phyloP scores from a whole-genome alignment of 2,329 filamentous ascomycete genomes.

The Ustulina deusta region DNA sequence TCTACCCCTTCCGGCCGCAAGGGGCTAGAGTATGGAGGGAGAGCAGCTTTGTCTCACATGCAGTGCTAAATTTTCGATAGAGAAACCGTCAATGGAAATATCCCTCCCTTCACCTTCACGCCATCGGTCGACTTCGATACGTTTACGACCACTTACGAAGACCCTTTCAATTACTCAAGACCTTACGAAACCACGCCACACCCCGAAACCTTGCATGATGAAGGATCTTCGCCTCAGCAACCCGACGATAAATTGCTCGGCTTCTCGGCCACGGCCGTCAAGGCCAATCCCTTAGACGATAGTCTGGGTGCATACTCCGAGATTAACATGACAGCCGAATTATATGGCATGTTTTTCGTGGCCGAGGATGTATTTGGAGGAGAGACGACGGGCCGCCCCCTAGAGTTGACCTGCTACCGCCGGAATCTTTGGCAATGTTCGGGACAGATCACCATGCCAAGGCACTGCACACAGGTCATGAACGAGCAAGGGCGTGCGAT shows the following conservation, averaged over 20 bases:
- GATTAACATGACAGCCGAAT: slow-evolving; percentile 76
- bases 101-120: slow-evolving; percentile 65
- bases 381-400: slow-evolving; percentile 67
- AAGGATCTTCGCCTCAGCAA: slow-evolving; percentile 66
- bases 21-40: slow-evolving; percentile 11
- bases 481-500: slow-evolving; percentile 82
- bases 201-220: slow-evolving; percentile 57
- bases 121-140: slow-evolving; percentile 71
- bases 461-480: slow-evolving; percentile 74
- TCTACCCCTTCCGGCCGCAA: neutral
- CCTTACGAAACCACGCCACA: slow-evolving; percentile 60
- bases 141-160: slow-evolving; percentile 72
- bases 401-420: slow-evolving; percentile 93
- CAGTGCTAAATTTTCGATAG: slow-evolving; percentile 49
- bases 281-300: slow-evolving; percentile 73
- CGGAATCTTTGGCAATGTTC: slow-evolving; percentile 96
- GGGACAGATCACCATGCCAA: slow-evolving; percentile 84
- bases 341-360: slow-evolving; percentile 90
- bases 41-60: slow-evolving; percentile 18
- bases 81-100: slow-evolving; percentile 57
- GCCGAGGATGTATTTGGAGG: slow-evolving; percentile 82
- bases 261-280: slow-evolving; percentile 74
- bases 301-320: slow-evolving; percentile 69
- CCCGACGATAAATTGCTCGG: slow-evolving; percentile 79
- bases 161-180: slow-evolving; percentile 71